Evolutionary conservation across 2,329 filamentous ascomycete species (phyloP), one percentile per base, ranked within the genome.

Genomic region (Talaromyces funiculosus): DNA sequence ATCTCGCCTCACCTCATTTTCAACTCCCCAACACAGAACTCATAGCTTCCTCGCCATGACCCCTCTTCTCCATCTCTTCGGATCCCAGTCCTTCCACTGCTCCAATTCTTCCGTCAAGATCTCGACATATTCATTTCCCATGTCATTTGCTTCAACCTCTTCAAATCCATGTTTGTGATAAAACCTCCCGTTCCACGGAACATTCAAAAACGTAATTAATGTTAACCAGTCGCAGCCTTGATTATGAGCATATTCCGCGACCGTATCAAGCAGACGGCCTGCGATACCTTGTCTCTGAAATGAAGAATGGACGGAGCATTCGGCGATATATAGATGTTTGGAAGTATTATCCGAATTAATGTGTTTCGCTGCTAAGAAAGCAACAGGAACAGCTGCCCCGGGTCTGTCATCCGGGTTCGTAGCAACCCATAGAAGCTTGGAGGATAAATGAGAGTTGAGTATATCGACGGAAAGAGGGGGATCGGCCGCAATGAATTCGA

Each of bases 181-280:
- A 24, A 62, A 62, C 1, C 8, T 20, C 3, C 60, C 60, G 26
- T 62, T 61, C 60, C 60, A 61, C 12, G 54, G 47, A 14, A 61
- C 29, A 35, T 61, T 47, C 49, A 57, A 24, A 29, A 58, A 61
- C 12, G 60, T 61, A 8, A 59, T 45, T 14, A 61, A 45, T 1
- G 60, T 54, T n/a, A 61, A 26, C 18, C 51, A 53, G 2, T 3
- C 37, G 14, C 33, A 59, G 0, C 45, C 43, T 33, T 61, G 40
- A 12, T 51, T 4, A 4, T 35, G 29, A n/a, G 55, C 56, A 33
- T 59, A 49, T 14, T 49, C 4, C 14, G 57, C 56, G 35, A 67
- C 53, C 22, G 62, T 64, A 7, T 58, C 63, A 7, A 64, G 53
- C 60, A 69, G 42, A 56, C 69, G 16, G 7, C 38, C 57, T 40